Conservation (phyloP, 495 filamentous ascomycete genomes). For the Hypoxylon fuscum region DNA sequence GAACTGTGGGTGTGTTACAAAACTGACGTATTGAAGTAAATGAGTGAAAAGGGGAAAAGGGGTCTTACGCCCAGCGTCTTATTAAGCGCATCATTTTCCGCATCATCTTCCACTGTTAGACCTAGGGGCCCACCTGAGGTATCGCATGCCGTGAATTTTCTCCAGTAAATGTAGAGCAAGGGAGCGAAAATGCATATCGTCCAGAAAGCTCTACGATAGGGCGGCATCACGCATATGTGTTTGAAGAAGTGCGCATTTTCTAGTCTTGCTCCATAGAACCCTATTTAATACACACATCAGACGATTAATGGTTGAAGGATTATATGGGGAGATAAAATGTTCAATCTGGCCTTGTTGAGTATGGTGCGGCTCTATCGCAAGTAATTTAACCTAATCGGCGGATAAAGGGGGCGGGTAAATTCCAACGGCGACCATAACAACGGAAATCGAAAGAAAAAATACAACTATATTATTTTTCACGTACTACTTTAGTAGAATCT, state of each 20-base stretch:
- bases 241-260: constrained; percentile 7
- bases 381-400: neutral
- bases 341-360: constrained; percentile 7
- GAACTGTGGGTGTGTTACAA: constrained; percentile 57
- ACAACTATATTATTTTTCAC: too few relatives aligned
- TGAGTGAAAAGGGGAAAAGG: neutral
- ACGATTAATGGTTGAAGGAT: neutral
- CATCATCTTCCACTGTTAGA: neutral
- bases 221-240: constrained; percentile 12
- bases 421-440: neutral
- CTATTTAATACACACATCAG: neutral
- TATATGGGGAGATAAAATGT: neutral
- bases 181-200: constrained; percentile 21
- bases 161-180: constrained; percentile 34
- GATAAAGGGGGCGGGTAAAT: constrained; percentile 33
- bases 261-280: neutral
- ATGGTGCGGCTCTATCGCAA: constrained; percentile 3
- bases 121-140: neutral
- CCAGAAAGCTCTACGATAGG: constrained; percentile 19
- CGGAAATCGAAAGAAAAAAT: neutral
- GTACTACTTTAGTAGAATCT: too few relatives aligned
- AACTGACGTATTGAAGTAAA: neutral
- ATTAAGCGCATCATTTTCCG: constrained; percentile 18
- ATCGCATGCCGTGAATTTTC: neutral
- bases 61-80: constrained; percentile 31